Conservation (phyloP, 495 filamentous ascomycete genomes). For the Xylaria telfairii region DNA sequence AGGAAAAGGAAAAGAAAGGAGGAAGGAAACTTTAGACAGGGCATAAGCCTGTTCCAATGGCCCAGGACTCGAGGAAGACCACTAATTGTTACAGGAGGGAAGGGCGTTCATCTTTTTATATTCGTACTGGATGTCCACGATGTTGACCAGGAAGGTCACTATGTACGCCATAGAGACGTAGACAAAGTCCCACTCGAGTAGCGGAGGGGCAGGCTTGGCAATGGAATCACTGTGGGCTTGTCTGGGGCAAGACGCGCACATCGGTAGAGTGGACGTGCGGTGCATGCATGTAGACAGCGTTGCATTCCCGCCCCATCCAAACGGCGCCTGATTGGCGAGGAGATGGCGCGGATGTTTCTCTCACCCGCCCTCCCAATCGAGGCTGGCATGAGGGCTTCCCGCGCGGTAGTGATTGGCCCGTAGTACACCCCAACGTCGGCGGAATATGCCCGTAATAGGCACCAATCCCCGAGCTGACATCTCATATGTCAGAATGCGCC, state of each 20-base stretch:
- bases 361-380: background rate
- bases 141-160: background rate
- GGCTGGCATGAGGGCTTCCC: background rate
- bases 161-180: background rate
- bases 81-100: background rate
- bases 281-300: background rate
- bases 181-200: background rate
- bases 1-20: background rate
- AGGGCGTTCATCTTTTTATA: constrained; percentile 1
- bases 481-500: background rate
- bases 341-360: background rate
- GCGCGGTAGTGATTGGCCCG: constrained; percentile 3
- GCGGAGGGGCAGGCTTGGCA: too few species aligned
- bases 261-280: background rate
- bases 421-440: background rate
- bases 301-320: background rate
- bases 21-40: background rate
- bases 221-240: too few species aligned
- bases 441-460: background rate
- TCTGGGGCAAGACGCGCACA: too few species aligned
- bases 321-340: background rate
- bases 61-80: background rate
- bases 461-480: constrained; percentile 9
- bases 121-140: constrained; percentile 7
- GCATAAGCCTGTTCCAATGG: background rate